A percentile compares a stretch with the other conserved stretches of the same genome.
phyloP scores from a whole-genome alignment of 257 asterid genomes.

The Solanum medicagineum region DNA sequence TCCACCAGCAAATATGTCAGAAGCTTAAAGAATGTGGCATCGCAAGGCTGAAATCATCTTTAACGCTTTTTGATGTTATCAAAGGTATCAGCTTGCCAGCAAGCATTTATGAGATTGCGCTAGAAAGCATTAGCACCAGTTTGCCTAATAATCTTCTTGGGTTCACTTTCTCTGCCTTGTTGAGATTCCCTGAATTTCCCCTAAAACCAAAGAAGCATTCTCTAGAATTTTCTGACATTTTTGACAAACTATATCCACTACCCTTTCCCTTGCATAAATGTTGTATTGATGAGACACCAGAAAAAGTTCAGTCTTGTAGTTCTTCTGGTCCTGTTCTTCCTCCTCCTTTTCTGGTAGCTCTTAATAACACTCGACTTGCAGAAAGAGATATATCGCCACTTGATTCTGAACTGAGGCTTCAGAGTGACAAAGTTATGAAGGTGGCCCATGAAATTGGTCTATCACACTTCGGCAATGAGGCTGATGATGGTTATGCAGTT shows the following conservation, averaged over 20 bases:
- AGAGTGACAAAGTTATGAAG: constrained; percentile 37
- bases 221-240: constrained; percentile 14
- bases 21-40: constrained; percentile 21
- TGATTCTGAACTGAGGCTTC: constrained; percentile 22
- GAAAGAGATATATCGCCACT: constrained; percentile 32
- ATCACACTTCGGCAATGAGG: constrained; percentile 10
- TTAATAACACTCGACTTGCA: constrained; percentile 18
- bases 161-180: constrained; percentile 29
- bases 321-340: constrained; percentile 43
- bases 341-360: constrained; percentile 41
- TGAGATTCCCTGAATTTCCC: constrained; percentile 12
- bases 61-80: constrained; percentile 12
- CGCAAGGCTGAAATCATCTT: constrained; percentile 10
- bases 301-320: constrained; percentile 27
- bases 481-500: constrained; percentile 20
- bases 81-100: constrained; percentile 43
- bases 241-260: constrained; percentile 25
- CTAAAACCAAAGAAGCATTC: constrained; percentile 9
- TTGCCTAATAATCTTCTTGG: constrained; percentile 34
- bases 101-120: constrained; percentile 57
- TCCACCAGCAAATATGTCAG: constrained; percentile 29
- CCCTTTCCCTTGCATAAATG: constrained; percentile 29
- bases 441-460: constrained; percentile 21
- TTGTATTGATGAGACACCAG: constrained; percentile 32
- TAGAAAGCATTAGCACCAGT: constrained; percentile 30